Conservation (phyloP, 2,329 filamentous ascomycete genomes). For the Trichoderma guizhouense region DNA sequence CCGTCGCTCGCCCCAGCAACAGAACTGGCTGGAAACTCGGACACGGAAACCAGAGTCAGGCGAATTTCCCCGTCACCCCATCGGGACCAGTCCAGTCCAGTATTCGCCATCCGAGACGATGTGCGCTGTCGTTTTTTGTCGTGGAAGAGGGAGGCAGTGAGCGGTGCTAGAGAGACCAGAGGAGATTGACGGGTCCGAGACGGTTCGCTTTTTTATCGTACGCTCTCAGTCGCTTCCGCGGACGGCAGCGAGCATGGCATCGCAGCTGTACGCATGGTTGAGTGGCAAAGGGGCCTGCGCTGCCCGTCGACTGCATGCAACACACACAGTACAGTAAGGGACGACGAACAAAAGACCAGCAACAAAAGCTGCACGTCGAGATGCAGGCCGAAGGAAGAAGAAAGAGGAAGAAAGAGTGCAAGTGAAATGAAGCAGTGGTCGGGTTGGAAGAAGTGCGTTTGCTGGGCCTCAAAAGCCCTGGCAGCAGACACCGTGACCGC, state of each 20-base stretch:
- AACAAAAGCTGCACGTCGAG: background rate
- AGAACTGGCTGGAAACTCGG: background rate
- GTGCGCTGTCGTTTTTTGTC: background rate
- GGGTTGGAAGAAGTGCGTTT: background rate
- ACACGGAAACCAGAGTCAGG: conserved; percentile 3
- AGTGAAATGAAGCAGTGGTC: background rate
- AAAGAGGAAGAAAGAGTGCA: background rate
- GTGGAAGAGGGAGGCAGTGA: background rate
- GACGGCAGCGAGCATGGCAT: background rate
- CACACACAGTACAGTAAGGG: background rate
- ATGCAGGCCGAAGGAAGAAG: conserved; percentile 10
- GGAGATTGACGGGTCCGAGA: background rate
- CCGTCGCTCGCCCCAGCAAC: conserved; percentile 10
- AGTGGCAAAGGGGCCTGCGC: background rate
- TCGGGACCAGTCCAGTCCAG: background rate
- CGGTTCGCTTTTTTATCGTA: conserved; percentile 1
- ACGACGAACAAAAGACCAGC: background rate
- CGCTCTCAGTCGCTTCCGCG: conserved; percentile 1
- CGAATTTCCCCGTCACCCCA: conserved; percentile 14
- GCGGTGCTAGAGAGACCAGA: background rate
- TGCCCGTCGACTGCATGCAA: background rate
- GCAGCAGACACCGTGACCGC: conserved; percentile 15
- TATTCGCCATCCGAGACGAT: conserved; percentile 10
- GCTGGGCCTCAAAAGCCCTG: background rate
- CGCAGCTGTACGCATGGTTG: conserved; percentile 12